phyloP scores from a whole-genome alignment of 495 filamentous ascomycete species.

The Hyaloscypha bicolor region DNA sequence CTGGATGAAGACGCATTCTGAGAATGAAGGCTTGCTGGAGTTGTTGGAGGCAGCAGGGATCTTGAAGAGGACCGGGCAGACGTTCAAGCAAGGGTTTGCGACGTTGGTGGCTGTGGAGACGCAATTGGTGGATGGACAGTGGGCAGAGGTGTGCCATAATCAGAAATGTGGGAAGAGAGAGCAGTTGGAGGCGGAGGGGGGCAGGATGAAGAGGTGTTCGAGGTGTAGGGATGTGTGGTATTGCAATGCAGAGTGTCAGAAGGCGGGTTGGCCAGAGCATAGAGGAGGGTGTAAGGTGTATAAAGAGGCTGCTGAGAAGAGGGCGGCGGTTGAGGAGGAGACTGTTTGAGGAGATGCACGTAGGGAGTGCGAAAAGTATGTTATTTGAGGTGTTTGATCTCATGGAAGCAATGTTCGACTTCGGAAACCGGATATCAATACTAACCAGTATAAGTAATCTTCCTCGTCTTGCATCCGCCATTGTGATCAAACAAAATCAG shows the following conservation, averaged over 20 bases:
- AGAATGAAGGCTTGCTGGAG: conserved; percentile 59
- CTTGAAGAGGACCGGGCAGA: conserved; percentile 67
- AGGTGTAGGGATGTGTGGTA: conserved; percentile 40
- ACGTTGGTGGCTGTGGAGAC: conserved; percentile 60
- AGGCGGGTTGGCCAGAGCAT: neutral
- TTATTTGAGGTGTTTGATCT: too few relatives aligned
- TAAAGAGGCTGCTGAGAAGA: neutral
- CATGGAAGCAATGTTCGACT: too few relatives aligned
- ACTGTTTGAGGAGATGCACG: too few relatives aligned
- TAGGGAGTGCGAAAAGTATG: too few relatives aligned
- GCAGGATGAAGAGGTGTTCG: conserved; percentile 64
- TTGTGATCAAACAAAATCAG: too few relatives aligned
- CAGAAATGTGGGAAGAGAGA: conserved; percentile 21
- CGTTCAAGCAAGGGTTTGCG: conserved; percentile 67
- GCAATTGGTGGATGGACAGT: conserved; percentile 60
- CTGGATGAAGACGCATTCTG: conserved; percentile 75
- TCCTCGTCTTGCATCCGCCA: too few relatives aligned
- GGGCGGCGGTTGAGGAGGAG: neutral
- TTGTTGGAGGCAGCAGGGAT: conserved; percentile 68
- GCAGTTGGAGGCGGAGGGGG: conserved; percentile 4
- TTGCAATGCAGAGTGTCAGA: conserved; percentile 29
- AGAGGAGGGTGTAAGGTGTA: neutral
- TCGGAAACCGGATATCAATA: too few relatives aligned
- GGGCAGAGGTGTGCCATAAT: conserved; percentile 68
- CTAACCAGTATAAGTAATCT: too few relatives aligned